A percentile compares a stretch with the other conserved stretches of the same genome.
phyloP scores from a whole-genome alignment of 2,329 filamentous ascomycete genomes.

The Botrytis hyacinthi region DNA sequence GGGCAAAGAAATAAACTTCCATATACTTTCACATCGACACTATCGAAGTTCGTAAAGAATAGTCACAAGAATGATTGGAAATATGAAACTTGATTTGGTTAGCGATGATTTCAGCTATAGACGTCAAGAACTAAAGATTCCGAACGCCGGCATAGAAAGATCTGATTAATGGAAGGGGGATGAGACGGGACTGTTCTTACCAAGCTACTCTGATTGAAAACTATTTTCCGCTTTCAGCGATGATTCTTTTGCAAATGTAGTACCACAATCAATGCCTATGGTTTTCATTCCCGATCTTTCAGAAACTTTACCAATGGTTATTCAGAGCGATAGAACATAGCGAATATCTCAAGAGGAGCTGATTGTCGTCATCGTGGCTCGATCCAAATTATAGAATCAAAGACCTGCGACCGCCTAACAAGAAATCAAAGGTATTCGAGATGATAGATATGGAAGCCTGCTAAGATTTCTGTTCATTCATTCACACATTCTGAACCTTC shows the following conservation, averaged over 20 bases:
- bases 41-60: conserved; percentile 20
- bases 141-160: background rate
- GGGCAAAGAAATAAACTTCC: conserved; percentile 31
- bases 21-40: conserved; percentile 23
- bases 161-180: background rate
- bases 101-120: conserved; percentile 14
- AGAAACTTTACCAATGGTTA: conserved; percentile 25
- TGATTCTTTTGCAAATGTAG: conserved; percentile 5
- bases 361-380: conserved; percentile 36
- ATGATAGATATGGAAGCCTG: conserved; percentile 25
- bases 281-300: conserved; percentile 22
- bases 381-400: conserved; percentile 11
- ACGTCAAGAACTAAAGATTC: background rate
- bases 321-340: conserved; percentile 24
- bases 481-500: conserved; percentile 37
- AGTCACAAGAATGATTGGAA: conserved; percentile 14
- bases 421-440: conserved; percentile 19
- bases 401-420: background rate
- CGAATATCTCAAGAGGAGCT: conserved; percentile 37
- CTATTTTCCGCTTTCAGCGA: conserved; percentile 38
- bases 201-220: conserved; percentile 42
- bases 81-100: conserved; percentile 24
- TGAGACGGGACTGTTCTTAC: conserved; percentile 27
- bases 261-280: conserved; percentile 14
- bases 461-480: conserved; percentile 42